These are phyloP conservation scores for Botryotinia convoluta DNA, from an alignment of 2,329 filamentous ascomycete species.

Conservation along the genomic window DNA sequence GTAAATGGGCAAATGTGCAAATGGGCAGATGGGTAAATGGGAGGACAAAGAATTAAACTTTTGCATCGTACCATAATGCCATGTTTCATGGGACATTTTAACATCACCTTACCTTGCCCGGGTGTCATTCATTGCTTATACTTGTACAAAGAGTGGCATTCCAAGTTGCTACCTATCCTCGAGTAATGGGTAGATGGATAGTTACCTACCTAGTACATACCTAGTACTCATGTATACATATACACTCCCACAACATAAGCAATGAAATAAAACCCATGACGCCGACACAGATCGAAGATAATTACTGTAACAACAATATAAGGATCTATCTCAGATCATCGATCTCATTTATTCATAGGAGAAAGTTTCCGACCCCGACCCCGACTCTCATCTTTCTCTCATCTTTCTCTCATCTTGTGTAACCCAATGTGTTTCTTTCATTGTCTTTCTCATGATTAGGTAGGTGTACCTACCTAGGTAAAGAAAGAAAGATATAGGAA, in stretches of 20 bases:
- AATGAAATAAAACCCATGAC: neutral
- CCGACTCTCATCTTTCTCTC: neutral
- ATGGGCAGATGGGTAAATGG: neutral
- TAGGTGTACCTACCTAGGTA: neutral
- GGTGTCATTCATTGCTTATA: too few relatives aligned
- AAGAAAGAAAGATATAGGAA: neutral
- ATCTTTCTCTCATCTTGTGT: neutral
- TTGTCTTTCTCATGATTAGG: neutral
- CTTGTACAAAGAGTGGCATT: neutral
- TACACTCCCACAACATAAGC: neutral
- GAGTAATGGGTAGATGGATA: too few relatives aligned
- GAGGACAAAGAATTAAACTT: neutral
- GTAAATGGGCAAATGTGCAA: neutral
- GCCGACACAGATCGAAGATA: neutral
- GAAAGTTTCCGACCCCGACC: neutral
- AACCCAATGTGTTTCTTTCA: neutral
- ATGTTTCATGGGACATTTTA: neutral
- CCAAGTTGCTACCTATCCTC: neutral
- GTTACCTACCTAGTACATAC: neutral
- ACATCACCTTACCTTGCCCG: neutral
- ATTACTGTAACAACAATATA: neutral
- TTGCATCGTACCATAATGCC: neutral
- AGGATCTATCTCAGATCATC: neutral
- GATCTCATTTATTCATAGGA: neutral
- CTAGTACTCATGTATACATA: neutral